These are phyloP conservation scores for Monilinia polystroma DNA, from an alignment of 2,329 filamentous ascomycete genomes.

Conservation along the genomic window DNA sequence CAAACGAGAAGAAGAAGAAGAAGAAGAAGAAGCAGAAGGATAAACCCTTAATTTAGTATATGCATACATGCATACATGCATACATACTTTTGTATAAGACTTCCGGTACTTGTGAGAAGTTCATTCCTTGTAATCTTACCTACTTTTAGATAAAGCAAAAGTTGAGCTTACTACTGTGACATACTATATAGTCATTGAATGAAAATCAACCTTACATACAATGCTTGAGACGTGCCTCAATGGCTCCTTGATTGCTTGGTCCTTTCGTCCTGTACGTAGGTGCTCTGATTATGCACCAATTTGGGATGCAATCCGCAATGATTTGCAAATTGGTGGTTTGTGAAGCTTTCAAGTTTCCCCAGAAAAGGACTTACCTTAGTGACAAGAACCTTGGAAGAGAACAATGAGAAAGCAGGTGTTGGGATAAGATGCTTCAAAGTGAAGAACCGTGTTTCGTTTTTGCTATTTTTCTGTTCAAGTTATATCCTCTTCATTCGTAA, in stretches of 20 bases:
- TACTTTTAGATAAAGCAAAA: not conserved
- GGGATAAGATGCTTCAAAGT: no score
- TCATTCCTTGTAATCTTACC: not conserved
- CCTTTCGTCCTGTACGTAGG: not conserved
- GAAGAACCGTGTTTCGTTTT: no score
- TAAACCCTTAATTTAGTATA: constrained; percentile 4
- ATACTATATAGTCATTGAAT: not conserved
- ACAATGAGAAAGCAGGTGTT: no score
- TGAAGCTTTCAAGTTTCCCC: not conserved
- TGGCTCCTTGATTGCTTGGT: constrained; percentile 2
- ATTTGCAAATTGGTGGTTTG: not conserved
- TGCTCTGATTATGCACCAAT: constrained; percentile 10
- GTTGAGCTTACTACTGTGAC: not conserved
- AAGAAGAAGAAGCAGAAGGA: not conserved
- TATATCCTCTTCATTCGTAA: no score
- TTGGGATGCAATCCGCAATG: constrained; percentile 13
- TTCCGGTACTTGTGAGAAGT: not conserved
- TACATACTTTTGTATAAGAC: no score
- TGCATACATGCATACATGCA: not conserved
- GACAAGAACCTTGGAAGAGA: not conserved
- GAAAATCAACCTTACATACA: not conserved
- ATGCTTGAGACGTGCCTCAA: not conserved
- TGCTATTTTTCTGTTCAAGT: no score
- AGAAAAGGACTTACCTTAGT: not conserved
- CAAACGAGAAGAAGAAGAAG: no score